Evolutionary conservation across 1,139 yeast species (phyloP).

Genomic region (Suhomyces bolitotheri): DNA sequence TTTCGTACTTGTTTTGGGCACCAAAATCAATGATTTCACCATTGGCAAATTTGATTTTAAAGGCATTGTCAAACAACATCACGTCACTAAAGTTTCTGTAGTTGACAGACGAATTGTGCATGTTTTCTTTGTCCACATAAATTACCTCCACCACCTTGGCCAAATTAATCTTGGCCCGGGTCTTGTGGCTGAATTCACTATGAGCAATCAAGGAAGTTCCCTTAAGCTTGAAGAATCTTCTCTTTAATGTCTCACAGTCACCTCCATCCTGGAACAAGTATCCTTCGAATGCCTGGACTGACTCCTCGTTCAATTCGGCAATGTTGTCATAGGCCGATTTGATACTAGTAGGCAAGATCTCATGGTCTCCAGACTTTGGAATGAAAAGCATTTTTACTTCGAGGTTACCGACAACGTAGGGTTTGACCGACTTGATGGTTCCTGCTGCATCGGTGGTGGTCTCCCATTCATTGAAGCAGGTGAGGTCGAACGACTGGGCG

Average conservation of each 20-base stretch:
- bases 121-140: conserved; percentile 49
- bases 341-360: conserved; percentile 66
- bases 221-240: conserved; percentile 59
- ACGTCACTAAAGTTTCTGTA: conserved; percentile 65
- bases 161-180: conserved; percentile 67
- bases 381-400: conserved; percentile 74
- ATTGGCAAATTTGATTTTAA: conserved; percentile 62
- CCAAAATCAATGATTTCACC: conserved; percentile 72
- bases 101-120: conserved; percentile 30
- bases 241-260: conserved; percentile 63
- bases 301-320: conserved; percentile 45
- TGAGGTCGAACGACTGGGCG: conserved; percentile 52
- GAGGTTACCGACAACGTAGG: conserved; percentile 66
- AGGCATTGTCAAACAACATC: conserved; percentile 60
- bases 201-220: conserved; percentile 67
- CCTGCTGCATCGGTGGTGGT: conserved; percentile 30
- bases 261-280: conserved; percentile 79
- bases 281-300: conserved; percentile 50
- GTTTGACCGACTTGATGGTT: conserved; percentile 40
- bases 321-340: conserved; percentile 56
- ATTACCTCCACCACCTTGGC: conserved; percentile 57
- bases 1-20: conserved; percentile 60
- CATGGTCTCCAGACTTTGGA: conserved; percentile 57
- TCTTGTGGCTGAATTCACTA: conserved; percentile 59
- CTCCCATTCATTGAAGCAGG: conserved; percentile 85